Evolutionary conservation across 257 asterid genomes (phyloP).

Genomic region (Oldenlandia corymbosa): DNA sequence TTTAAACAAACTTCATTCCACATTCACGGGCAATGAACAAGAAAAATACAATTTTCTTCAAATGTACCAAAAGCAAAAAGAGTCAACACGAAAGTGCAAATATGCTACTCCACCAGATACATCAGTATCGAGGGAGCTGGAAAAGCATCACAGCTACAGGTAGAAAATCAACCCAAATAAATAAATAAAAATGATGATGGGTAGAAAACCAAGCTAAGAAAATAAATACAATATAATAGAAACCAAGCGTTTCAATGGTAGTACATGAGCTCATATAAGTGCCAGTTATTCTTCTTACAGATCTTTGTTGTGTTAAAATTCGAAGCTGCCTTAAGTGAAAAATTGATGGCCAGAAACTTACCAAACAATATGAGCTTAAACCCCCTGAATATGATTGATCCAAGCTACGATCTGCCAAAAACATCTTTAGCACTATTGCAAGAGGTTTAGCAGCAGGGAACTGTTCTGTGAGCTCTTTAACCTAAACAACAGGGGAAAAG

Average conservation of each 20-base stretch:
- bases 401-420: conserved; percentile 94
- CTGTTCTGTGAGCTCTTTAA: conserved; percentile 86
- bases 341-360: conserved; percentile 32
- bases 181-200: background rate
- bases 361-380: conserved; percentile 92
- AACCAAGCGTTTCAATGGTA: background rate
- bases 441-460: conserved; percentile 94
- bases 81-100: too few relatives aligned
- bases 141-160: too few relatives aligned
- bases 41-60: too few relatives aligned
- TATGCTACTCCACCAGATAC: too few relatives aligned
- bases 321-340: background rate
- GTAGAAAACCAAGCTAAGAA: background rate
- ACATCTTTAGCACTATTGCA: conserved; percentile 86
- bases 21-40: too few relatives aligned
- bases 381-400: conserved; percentile 99
- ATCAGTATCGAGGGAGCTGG: too few relatives aligned
- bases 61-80: too few relatives aligned
- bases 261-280: background rate
- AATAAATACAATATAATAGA: background rate
- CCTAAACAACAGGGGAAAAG: conserved; percentile 39
- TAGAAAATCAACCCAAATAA: too few relatives aligned
- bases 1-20: background rate
- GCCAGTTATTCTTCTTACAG: background rate
- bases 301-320: background rate